A percentile compares a stretch with the other conserved stretches of the same genome.
Conservation (phyloP, 2,329 filamentous ascomycete species). For the Fusarium chaquense region DNA sequence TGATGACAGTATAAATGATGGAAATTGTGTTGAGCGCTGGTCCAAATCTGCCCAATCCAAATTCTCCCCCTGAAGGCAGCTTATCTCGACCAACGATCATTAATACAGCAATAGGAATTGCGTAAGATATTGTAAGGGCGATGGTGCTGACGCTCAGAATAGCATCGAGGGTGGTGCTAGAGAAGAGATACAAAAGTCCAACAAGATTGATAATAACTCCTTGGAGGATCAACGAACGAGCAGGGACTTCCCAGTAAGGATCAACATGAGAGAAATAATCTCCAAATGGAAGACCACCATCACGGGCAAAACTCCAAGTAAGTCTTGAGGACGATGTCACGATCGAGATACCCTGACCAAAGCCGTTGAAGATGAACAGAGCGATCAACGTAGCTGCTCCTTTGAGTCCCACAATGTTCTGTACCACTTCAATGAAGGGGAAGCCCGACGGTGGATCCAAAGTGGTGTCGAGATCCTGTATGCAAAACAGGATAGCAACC, state of each 20-base stretch:
- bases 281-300: constrained; percentile 60
- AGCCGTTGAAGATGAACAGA: constrained; percentile 67
- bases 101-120: constrained; percentile 61
- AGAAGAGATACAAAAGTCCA: constrained; percentile 67
- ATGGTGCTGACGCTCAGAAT: constrained; percentile 68
- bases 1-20: constrained; percentile 63
- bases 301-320: constrained; percentile 66
- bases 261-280: constrained; percentile 60
- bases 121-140: constrained; percentile 64
- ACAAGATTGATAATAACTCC: constrained; percentile 57
- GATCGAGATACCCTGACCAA: constrained; percentile 64
- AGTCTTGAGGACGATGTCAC: constrained; percentile 65
- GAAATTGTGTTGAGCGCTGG: constrained; percentile 59
- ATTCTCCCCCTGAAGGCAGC: constrained; percentile 58
- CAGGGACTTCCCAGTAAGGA: constrained; percentile 63
- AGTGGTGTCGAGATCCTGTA: constrained; percentile 59
- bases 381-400: constrained; percentile 59
- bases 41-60: constrained; percentile 60
- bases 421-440: constrained; percentile 62
- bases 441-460: constrained; percentile 55
- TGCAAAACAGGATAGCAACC: constrained; percentile 62
- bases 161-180: constrained; percentile 64
- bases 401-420: constrained; percentile 50
- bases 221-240: constrained; percentile 64
- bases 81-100: constrained; percentile 64